Percentiles rank a stretch among this genome's conserved stretches.
Evolutionary conservation across 176 grass and related monocot genomes (phyloP).

Genomic region (Carex myosuroides): DNA sequence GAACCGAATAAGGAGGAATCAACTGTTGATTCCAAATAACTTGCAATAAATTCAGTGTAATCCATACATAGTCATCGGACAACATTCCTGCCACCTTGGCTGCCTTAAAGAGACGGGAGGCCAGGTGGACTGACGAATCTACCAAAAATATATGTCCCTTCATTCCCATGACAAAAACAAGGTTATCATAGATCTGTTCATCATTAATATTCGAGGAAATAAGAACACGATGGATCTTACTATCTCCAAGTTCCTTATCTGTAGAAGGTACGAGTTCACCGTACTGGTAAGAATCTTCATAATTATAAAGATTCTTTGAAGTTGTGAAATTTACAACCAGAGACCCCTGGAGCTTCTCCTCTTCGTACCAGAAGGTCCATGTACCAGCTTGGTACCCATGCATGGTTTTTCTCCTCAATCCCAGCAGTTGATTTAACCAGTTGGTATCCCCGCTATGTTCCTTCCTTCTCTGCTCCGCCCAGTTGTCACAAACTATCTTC

Average conservation of each 20-base stretch:
- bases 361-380: too few relatives aligned
- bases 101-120: background rate
- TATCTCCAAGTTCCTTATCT: background rate
- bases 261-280: background rate
- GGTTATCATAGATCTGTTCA: background rate
- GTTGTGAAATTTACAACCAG: too few relatives aligned
- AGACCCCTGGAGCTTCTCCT: too few relatives aligned
- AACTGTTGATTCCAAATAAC: background rate
- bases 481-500: too few relatives aligned
- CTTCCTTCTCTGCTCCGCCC: too few relatives aligned
- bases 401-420: too few relatives aligned
- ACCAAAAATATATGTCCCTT: background rate
- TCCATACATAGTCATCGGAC: slow-evolving; percentile 8
- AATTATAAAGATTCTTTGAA: too few relatives aligned
- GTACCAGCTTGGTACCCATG: too few relatives aligned
- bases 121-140: background rate
- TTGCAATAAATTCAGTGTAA: slow-evolving; percentile 9
- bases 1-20: background rate
- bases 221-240: background rate
- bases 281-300: background rate
- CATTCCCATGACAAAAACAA: background rate
- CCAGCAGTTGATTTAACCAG: too few relatives aligned
- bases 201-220: background rate
- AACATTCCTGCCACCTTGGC: background rate
- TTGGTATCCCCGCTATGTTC: too few relatives aligned